Percentiles rank a stretch among this genome's conserved stretches.
Evolutionary conservation across 2,329 filamentous ascomycete genomes (phyloP).

Genomic region (Dothiorella sarmentorum): DNA sequence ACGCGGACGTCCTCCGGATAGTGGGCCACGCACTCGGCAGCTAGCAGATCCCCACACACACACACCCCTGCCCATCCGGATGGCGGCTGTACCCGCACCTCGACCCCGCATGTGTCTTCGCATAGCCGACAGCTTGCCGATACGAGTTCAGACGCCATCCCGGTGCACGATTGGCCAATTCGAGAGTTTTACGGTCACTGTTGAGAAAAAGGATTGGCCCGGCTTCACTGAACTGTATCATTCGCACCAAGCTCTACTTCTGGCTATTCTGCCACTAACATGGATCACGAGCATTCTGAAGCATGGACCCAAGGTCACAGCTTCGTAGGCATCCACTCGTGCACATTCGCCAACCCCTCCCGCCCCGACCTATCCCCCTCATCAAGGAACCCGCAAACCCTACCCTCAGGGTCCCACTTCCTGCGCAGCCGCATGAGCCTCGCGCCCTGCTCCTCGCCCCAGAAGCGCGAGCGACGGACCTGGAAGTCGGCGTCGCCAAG

Average conservation of each 20-base stretch:
- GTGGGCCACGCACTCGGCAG: constrained; percentile 7
- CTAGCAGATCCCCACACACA: no score
- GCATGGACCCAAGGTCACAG: no score
- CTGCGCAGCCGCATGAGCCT: constrained; percentile 44
- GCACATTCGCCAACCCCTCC: constrained; percentile 34
- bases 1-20: constrained; percentile 3
- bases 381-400: constrained; percentile 47
- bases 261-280: no score
- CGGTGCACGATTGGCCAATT: background rate
- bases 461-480: constrained; percentile 46
- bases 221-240: no score
- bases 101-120: background rate
- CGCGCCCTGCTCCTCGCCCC: constrained; percentile 43
- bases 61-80: background rate
- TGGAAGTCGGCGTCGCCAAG: constrained; percentile 56
- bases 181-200: no score
- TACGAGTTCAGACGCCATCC: background rate
- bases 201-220: no score
- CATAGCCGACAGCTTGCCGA: background rate
- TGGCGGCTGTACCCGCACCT: background rate
- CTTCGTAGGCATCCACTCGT: constrained; percentile 12
- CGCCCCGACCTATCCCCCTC: constrained; percentile 42
- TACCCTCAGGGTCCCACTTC: constrained; percentile 45
- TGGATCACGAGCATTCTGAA: no score
- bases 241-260: no score